A percentile compares a stretch with the other conserved stretches of the same genome.
Evolutionary conservation across 2,329 filamentous ascomycete species (phyloP).

Genomic region (Ophiostoma populinum): DNA sequence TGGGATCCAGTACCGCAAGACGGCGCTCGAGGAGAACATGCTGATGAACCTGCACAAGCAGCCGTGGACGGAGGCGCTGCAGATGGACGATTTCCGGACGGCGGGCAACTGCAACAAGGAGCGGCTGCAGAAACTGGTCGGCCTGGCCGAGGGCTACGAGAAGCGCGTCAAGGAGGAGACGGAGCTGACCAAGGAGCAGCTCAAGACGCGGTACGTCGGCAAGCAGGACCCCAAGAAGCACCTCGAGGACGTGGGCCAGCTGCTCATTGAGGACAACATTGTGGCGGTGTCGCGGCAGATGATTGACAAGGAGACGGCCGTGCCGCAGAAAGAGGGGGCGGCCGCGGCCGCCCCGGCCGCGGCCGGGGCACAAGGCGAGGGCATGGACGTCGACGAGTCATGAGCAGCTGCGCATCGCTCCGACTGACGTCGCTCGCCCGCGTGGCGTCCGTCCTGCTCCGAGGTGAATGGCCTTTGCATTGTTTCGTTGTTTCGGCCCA

Average conservation of each 20-base stretch:
- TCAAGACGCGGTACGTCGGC: conserved; percentile 97
- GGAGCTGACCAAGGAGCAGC: conserved; percentile 87
- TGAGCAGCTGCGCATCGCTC: background rate
- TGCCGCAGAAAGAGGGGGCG: conserved; percentile 51
- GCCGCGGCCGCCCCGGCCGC: conserved; percentile 18
- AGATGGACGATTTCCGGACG: conserved; percentile 88
- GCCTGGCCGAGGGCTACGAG: conserved; percentile 87
- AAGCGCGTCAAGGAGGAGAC: conserved; percentile 98
- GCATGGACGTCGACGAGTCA: conserved; percentile 47
- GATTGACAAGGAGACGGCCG: conserved; percentile 97
- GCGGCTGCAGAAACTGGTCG: conserved; percentile 71
- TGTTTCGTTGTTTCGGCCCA: too few relatives aligned
- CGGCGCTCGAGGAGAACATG: conserved; percentile 97
- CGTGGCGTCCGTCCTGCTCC: too few relatives aligned
- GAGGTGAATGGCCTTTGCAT: too few relatives aligned
- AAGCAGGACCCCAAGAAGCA: conserved; percentile 99
- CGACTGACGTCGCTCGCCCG: too few relatives aligned
- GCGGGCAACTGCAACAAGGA: conserved; percentile 80
- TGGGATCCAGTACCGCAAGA: conserved; percentile 95
- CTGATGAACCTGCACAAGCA: conserved; percentile 99
- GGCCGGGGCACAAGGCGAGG: conserved; percentile 22
- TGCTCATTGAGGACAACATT: conserved; percentile 98
- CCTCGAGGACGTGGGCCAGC: conserved; percentile 87
- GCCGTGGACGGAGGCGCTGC: conserved; percentile 91
- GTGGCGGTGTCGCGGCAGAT: conserved; percentile 96